Evolutionary conservation across 2,329 filamentous ascomycete genomes (phyloP).

Genomic region (Apiospora malaysiana): DNA sequence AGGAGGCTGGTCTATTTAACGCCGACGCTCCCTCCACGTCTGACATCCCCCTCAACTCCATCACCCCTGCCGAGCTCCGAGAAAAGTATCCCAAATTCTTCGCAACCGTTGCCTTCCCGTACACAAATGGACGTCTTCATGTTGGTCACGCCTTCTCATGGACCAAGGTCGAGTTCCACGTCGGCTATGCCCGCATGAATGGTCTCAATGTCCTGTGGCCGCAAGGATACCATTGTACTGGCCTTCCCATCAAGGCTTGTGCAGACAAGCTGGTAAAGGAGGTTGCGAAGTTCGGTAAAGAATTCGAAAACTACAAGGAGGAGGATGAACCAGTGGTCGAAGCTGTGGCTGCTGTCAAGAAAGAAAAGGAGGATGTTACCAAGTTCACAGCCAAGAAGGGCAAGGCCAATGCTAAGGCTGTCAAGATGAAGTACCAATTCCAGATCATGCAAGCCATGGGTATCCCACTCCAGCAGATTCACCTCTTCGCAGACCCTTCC

Average conservation of each 20-base stretch:
- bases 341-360: slow-evolving; percentile 62
- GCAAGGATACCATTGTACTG: slow-evolving; percentile 93
- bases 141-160: slow-evolving; percentile 92
- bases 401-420: slow-evolving; percentile 87
- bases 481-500: slow-evolving; percentile 88
- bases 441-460: slow-evolving; percentile 94
- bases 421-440: slow-evolving; percentile 95
- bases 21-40: slow-evolving; percentile 79
- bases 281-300: slow-evolving; percentile 84
- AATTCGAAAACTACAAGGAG: slow-evolving; percentile 79
- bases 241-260: slow-evolving; percentile 97
- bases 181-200: slow-evolving; percentile 87
- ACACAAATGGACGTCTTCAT: slow-evolving; percentile 81
- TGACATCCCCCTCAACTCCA: slow-evolving; percentile 78
- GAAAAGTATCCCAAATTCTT: slow-evolving; percentile 90
- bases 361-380: slow-evolving; percentile 79
- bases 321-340: slow-evolving; percentile 58
- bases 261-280: slow-evolving; percentile 94
- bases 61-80: slow-evolving; percentile 76
- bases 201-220: slow-evolving; percentile 89
- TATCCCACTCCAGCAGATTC: slow-evolving; percentile 85
- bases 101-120: slow-evolving; percentile 60
- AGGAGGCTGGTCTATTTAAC: slow-evolving; percentile 79
- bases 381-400: slow-evolving; percentile 94
- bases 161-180: slow-evolving; percentile 90